These are phyloP conservation scores for Rhodotorula kratochvilovae DNA, from an alignment of 768 basidiomycete species.

Conservation along the genomic window DNA sequence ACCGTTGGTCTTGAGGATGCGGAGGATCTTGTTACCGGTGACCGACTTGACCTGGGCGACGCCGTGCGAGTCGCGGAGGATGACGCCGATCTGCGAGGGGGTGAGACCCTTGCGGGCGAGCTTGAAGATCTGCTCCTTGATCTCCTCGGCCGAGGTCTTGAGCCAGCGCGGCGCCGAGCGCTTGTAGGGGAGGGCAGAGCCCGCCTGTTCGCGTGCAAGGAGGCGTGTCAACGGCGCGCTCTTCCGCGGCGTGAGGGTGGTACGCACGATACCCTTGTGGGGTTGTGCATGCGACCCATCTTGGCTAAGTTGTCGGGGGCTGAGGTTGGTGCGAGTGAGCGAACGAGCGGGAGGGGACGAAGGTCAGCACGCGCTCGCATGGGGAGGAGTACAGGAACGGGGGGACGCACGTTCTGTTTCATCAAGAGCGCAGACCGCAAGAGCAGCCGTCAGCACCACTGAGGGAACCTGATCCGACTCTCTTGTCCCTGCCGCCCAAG, in stretches of 20 bases:
- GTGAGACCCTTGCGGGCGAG: conserved; percentile 96
- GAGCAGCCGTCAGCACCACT: conserved; percentile 31
- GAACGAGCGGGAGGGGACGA: background rate
- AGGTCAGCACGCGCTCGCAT: conserved; percentile 6
- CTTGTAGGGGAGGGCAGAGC: conserved; percentile 96
- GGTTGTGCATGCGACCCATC: conserved; percentile 64
- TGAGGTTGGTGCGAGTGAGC: background rate
- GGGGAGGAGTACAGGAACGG: too few relatives aligned
- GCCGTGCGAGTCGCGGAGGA: conserved; percentile 95
- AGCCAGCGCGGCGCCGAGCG: conserved; percentile 92
- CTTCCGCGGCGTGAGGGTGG: background rate
- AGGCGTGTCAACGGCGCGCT: background rate
- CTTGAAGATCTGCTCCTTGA: conserved; percentile 93
- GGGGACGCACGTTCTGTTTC: conserved; percentile 22
- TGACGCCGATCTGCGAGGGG: conserved; percentile 96
- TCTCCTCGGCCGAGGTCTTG: conserved; percentile 91
- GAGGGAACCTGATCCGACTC: conserved; percentile 19
- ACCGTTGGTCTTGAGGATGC: conserved; percentile 94
- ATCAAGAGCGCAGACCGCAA: background rate
- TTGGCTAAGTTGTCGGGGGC: conserved; percentile 34
- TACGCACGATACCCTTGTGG: conserved; percentile 96
- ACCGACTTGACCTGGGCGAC: conserved; percentile 97
- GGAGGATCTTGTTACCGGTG: conserved; percentile 98
- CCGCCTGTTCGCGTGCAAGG: conserved; percentile 52
- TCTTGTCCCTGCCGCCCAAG: conserved; percentile 8